Conservation (phyloP, 768 basidiomycete genomes). For the Amylocystis lapponica region DNA sequence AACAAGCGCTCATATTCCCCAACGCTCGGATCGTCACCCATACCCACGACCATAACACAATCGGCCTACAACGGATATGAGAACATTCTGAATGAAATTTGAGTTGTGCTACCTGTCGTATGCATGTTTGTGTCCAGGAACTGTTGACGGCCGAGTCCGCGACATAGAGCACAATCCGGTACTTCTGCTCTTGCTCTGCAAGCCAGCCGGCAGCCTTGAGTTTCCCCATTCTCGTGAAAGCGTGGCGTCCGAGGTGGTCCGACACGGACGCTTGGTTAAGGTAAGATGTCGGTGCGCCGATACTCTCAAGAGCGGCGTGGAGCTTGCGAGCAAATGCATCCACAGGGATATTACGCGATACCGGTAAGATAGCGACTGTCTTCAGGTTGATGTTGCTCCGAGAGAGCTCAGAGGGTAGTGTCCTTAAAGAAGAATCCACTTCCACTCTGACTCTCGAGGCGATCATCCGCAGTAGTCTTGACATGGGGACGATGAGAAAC, state of each 20-base stretch:
- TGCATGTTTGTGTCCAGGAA: conserved; percentile 98
- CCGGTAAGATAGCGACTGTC: conserved; percentile 90
- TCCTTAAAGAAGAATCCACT: conserved; percentile 58
- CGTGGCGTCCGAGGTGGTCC: conserved; percentile 87
- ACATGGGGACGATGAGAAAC: neutral
- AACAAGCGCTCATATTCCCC: conserved; percentile 95
- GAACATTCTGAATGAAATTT: no score
- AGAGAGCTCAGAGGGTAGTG: conserved; percentile 52
- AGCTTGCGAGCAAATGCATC: conserved; percentile 88
- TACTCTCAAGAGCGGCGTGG: conserved; percentile 80
- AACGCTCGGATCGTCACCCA: conserved; percentile 85
- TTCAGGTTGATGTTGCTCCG: conserved; percentile 85
- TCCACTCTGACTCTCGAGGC: conserved; percentile 88
- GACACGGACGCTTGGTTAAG: conserved; percentile 94
- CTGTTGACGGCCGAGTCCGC: conserved; percentile 93
- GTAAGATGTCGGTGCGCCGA: conserved; percentile 89
- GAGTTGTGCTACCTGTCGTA: conserved; percentile 66
- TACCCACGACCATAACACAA: conserved; percentile 88
- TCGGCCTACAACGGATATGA: conserved; percentile 55
- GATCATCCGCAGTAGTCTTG: conserved; percentile 77
- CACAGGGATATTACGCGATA: conserved; percentile 82
- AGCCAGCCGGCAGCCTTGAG: conserved; percentile 93
- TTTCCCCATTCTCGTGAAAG: conserved; percentile 95
- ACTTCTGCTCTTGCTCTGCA: conserved; percentile 92
- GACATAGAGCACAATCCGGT: conserved; percentile 90